Evolutionary conservation across 495 filamentous ascomycete genomes (phyloP).

Genomic region (Neurospora tetraspora): DNA sequence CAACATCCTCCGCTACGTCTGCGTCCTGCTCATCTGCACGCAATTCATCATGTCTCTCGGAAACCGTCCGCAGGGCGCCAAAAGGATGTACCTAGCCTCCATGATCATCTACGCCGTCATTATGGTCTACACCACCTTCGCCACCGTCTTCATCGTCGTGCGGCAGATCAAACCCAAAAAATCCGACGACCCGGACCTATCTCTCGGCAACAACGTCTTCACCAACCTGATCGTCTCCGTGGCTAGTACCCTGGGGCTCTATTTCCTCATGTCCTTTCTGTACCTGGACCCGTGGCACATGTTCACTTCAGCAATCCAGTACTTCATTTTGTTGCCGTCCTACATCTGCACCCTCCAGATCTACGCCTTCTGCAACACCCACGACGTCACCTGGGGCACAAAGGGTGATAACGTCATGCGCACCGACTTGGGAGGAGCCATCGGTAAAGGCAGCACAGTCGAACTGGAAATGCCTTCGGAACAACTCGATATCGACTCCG

Average conservation of each 20-base stretch:
- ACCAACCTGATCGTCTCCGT: constrained; percentile 91
- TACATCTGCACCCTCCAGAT: constrained; percentile 98
- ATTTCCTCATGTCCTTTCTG: constrained; percentile 91
- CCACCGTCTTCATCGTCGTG: constrained; percentile 74
- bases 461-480: constrained; percentile 95
- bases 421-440: constrained; percentile 81
- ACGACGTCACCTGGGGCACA: constrained; percentile 98
- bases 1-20: constrained; percentile 70
- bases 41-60: constrained; percentile 99
- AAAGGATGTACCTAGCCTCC: constrained; percentile 76
- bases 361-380: constrained; percentile 99
- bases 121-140: constrained; percentile 94
- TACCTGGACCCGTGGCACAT: constrained; percentile 99
- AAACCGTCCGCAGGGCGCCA: constrained; percentile 93
- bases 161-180: constrained; percentile 49
- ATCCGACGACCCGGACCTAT: constrained; percentile 33
- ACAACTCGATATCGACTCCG: constrained; percentile 95
- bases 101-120: constrained; percentile 86
- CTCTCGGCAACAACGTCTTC: constrained; percentile 75
- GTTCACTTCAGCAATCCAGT: constrained; percentile 88
- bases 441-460: constrained; percentile 59
- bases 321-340: constrained; percentile 80
- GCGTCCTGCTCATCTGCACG: constrained; percentile 76
- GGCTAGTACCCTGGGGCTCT: constrained; percentile 79
- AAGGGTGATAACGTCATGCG: constrained; percentile 95